Evolutionary conservation across 1,284 basidiomycete genomes (phyloP), one percentile per base, ranked within the genome.

Genomic region (Cutaneotrichosporon dermatis): DNA sequence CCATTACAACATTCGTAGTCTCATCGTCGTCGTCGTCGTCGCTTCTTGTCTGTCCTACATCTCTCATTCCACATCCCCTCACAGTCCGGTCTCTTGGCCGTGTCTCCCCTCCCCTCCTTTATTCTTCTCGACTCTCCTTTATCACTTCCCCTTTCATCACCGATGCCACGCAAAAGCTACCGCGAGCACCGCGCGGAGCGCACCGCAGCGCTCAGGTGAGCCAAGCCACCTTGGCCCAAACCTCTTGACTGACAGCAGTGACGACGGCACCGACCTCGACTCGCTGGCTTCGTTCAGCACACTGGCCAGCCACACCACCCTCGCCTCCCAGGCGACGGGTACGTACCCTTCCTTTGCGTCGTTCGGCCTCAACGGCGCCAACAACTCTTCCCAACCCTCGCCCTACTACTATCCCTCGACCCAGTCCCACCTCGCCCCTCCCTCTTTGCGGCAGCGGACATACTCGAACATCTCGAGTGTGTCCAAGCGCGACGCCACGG

Each of bases 161-260:
- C 46, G 11, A 64, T 64, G 62, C 54, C 62, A 7, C 57, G 62
- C 51, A 55, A 48, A 35, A 59, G 54, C 48, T 64, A 64, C 44
- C 55, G 59, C 52, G 59, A 64, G 52, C 62, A 64, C 42, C 59
- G 62, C 51, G 62, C 62, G 13, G 34, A 49, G 35, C 59, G 62
- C 43, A 35, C 59, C 16, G 54, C 55, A 8, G 51, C 54, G n/a
- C 50, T 57, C 35, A 57, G 62, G 62, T 59, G 40, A 9, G 62
- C 55, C 15, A 4, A 6, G 10, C 50, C 39, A 8, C 34, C 10
- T 16, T 1, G 5, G 12, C 50, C 13, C 4, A 8, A 15, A 54
- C 16, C 3, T 25, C 4, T 25, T 34, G 6, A 11, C 49, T 46
- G 5, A 49, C 60, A 50, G 49, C 15, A 56, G 54, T 33, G 61